Evolutionary conservation across 768 basidiomycete species (phyloP).

Genomic region (Russula foetens): DNA sequence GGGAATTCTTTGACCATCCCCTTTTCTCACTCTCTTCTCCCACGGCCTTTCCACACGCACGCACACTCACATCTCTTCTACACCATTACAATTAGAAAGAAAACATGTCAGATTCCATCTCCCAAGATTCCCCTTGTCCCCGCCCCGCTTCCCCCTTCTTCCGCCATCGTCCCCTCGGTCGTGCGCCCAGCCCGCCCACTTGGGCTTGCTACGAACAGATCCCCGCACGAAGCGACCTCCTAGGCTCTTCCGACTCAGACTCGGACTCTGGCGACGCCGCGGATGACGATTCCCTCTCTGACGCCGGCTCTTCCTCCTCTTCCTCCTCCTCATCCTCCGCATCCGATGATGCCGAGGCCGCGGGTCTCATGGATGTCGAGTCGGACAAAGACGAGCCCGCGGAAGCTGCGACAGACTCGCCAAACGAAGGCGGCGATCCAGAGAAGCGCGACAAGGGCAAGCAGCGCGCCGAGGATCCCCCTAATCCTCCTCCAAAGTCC

Average conservation of each 20-base stretch:
- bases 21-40: not conserved
- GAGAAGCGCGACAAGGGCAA: slow-evolving; percentile 41
- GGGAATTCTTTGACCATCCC: not conserved
- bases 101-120: slow-evolving; percentile 1
- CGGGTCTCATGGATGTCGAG: slow-evolving; percentile 25
- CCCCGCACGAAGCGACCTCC: slow-evolving; percentile 24
- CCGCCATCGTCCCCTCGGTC: slow-evolving; percentile 63
- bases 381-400: not conserved
- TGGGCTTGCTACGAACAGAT: slow-evolving; percentile 93
- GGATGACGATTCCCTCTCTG: slow-evolving; percentile 16
- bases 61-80: too few species aligned
- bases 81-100: too few species aligned
- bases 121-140: slow-evolving; percentile 17
- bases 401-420: not conserved
- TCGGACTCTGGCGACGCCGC: slow-evolving; percentile 13
- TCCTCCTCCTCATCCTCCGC: not conserved
- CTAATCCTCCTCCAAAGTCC: not conserved
- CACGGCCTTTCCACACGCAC: too few species aligned
- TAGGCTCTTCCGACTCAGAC: slow-evolving; percentile 31
- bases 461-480: slow-evolving; percentile 60
- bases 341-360: slow-evolving; percentile 26
- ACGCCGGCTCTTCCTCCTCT: slow-evolving; percentile 30
- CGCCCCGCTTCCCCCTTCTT: slow-evolving; percentile 37
- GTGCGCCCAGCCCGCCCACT: slow-evolving; percentile 76
- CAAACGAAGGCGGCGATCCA: not conserved